A percentile compares a stretch with the other conserved stretches of the same genome.
Conservation (phyloP, 495 filamentous ascomycete species). For the Lasiosphaeria hispida region DNA sequence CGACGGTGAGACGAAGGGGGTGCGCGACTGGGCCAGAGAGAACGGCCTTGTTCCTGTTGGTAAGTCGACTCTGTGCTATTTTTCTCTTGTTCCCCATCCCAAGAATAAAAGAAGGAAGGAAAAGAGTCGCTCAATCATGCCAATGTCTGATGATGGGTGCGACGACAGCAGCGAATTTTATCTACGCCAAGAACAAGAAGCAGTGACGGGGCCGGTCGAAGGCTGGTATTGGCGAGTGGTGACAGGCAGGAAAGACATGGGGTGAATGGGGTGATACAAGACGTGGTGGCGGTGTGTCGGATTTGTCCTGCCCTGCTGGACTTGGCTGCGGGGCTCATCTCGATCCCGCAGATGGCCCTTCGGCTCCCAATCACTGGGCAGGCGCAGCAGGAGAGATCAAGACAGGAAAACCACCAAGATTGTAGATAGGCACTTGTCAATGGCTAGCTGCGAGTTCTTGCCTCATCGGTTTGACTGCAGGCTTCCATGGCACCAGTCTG, state of each 20-base stretch:
- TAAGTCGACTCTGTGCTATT: constrained; percentile 30
- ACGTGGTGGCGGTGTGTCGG: background rate
- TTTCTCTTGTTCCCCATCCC: background rate
- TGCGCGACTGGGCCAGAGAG: constrained; percentile 60
- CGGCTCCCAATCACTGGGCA: too few species aligned
- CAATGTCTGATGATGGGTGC: constrained; percentile 23
- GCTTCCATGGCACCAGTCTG: too few species aligned
- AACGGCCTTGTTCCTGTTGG: constrained; percentile 61
- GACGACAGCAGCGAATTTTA: constrained; percentile 58
- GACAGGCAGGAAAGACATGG: background rate
- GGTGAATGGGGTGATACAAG: background rate
- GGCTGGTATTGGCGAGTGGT: background rate
- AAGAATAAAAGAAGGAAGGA: background rate
- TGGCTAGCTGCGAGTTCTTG: too few species aligned
- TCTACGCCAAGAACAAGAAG: constrained; percentile 60
- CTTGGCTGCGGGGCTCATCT: too few species aligned
- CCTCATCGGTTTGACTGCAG: too few species aligned
- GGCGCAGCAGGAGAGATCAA: too few species aligned
- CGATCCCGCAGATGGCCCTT: too few species aligned
- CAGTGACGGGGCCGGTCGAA: constrained; percentile 40
- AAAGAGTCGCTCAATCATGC: too few species aligned
- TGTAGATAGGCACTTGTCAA: too few species aligned
- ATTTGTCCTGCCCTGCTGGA: too few species aligned
- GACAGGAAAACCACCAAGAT: too few species aligned
- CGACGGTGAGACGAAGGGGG: constrained; percentile 52